Evolutionary conservation across 2,329 filamentous ascomycete genomes (phyloP).

Genomic region (Monilinia polystroma): DNA sequence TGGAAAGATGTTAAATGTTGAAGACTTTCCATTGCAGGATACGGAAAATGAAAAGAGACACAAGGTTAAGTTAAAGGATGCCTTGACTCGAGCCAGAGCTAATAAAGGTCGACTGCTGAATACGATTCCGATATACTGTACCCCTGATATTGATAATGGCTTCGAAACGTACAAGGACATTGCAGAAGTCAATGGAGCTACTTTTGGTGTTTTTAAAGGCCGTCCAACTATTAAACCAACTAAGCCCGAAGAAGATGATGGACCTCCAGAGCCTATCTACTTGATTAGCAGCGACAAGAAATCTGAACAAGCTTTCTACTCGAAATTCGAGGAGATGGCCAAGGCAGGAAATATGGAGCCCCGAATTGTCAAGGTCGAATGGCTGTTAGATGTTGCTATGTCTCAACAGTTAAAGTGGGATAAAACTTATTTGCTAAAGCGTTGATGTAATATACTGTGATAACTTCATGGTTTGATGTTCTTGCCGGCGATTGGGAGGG

Average conservation of each 20-base stretch:
- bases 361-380: conserved; percentile 79
- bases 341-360: conserved; percentile 75
- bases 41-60: conserved; percentile 69
- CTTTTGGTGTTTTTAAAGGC: conserved; percentile 69
- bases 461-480: conserved; percentile 2
- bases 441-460: neutral
- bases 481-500: neutral
- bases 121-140: conserved; percentile 80
- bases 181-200: conserved; percentile 83
- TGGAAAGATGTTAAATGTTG: conserved; percentile 61
- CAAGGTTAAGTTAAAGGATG: conserved; percentile 65
- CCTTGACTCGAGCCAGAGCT: conserved; percentile 67
- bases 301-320: conserved; percentile 74
- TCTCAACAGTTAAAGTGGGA: conserved; percentile 73
- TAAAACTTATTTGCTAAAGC: conserved; percentile 54
- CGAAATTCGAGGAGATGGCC: conserved; percentile 77
- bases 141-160: conserved; percentile 76
- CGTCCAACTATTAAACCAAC: conserved; percentile 62
- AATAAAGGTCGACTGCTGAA: conserved; percentile 76
- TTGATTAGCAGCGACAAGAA: conserved; percentile 69
- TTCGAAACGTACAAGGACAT: conserved; percentile 81
- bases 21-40: conserved; percentile 70
- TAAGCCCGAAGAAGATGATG: conserved; percentile 57
- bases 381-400: conserved; percentile 89
- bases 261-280: conserved; percentile 71